phyloP scores from a whole-genome alignment of 305 asterid species.

The Fraxinus velutina region DNA sequence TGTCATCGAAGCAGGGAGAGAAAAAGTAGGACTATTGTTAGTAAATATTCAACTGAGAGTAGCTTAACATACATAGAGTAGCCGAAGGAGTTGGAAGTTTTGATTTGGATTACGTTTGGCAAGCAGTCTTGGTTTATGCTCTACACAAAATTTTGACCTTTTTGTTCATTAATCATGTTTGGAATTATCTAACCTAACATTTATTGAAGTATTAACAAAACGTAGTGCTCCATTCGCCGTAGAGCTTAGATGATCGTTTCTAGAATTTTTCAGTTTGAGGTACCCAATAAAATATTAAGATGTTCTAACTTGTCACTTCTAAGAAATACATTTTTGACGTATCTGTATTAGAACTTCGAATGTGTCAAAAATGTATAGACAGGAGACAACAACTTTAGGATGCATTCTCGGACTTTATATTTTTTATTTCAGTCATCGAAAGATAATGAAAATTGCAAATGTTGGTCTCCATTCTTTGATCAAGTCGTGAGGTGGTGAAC shows the following conservation, averaged over 20 bases:
- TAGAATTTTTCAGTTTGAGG: background rate
- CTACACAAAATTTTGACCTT: background rate
- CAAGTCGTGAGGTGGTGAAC: background rate
- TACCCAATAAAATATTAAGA: background rate
- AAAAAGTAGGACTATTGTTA: background rate
- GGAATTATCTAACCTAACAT: background rate
- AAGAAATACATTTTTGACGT: too few relatives aligned
- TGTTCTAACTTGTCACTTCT: background rate
- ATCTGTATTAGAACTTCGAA: too few relatives aligned
- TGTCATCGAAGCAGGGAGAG: background rate
- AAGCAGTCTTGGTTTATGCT: background rate
- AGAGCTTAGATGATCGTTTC: background rate
- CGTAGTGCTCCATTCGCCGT: background rate
- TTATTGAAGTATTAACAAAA: background rate
- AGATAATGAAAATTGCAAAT: background rate
- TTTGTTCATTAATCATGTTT: background rate
- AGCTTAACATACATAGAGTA: background rate
- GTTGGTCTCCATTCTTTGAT: background rate
- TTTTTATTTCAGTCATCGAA: background rate
- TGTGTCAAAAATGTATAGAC: too few relatives aligned
- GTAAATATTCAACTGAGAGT: background rate
- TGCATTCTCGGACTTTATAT: too few relatives aligned
- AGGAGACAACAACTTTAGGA: too few relatives aligned
- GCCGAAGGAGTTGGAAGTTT: background rate
- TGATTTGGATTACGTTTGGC: background rate